Percentiles rank a stretch among this genome's conserved stretches.
These are phyloP conservation scores for Orobanche coerulescens DNA, from an alignment of 257 asterid genomes.

Conservation along the genomic window DNA sequence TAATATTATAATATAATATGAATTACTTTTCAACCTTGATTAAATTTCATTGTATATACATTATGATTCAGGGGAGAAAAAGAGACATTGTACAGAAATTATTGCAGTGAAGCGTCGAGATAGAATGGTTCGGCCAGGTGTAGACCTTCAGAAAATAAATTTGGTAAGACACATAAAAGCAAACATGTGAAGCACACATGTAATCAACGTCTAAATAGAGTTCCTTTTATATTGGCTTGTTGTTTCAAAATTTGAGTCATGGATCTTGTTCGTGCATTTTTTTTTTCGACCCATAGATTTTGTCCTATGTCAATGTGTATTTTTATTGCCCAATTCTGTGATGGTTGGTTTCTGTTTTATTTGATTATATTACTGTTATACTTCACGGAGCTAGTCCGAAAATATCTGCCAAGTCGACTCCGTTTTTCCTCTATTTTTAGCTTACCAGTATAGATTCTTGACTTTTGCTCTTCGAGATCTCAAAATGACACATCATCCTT, in stretches of 20 bases:
- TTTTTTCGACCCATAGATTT: too few species aligned
- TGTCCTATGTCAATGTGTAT: neutral
- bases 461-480: constrained; percentile 7
- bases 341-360: constrained; percentile 10
- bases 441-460: too few species aligned
- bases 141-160: constrained; percentile 81
- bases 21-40: constrained; percentile 10
- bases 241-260: constrained; percentile 9
- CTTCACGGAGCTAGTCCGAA: neutral
- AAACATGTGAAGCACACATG: neutral
- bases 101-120: constrained; percentile 77
- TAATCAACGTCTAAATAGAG: neutral
- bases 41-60: constrained; percentile 22
- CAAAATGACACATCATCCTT: constrained; percentile 16
- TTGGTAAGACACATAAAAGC: constrained; percentile 43
- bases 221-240: neutral
- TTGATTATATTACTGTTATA: too few species aligned
- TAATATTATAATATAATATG: too few species aligned
- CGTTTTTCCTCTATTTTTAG: neutral
- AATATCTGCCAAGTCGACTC: neutral
- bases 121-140: constrained; percentile 74
- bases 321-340: neutral
- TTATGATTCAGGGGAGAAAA: constrained; percentile 62
- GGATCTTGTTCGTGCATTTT: neutral
- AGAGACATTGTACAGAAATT: constrained; percentile 74